Conservation (phyloP, 106 monocot genomes). For the Gastrodia elata region DNA sequence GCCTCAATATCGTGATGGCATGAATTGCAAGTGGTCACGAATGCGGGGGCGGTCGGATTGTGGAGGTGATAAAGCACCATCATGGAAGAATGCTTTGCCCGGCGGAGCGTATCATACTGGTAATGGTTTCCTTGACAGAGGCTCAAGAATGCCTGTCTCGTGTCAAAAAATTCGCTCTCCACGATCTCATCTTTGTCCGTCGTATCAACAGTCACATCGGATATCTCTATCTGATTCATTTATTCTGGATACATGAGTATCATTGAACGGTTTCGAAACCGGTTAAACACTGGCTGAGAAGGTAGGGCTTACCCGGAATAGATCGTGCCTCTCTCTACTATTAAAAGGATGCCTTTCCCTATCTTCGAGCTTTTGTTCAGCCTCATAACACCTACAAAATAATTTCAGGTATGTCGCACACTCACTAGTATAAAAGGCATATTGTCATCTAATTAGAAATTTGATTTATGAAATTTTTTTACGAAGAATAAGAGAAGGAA, state of each 20-base stretch:
- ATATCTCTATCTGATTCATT: constrained; percentile 46
- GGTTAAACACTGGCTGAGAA: too few relatives aligned
- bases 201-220: constrained; percentile 46
- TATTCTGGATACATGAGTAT: neutral
- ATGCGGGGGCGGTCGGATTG: constrained; percentile 86
- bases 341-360: constrained; percentile 59
- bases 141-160: constrained; percentile 75
- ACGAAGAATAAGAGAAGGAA: too few relatives aligned
- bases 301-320: constrained; percentile 37
- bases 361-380: constrained; percentile 57
- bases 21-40: constrained; percentile 72
- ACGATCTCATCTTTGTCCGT: constrained; percentile 80
- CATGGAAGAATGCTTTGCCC: constrained; percentile 89
- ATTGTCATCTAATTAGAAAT: too few relatives aligned
- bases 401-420: neutral
- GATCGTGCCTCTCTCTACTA: constrained; percentile 51
- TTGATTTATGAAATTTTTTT: too few relatives aligned
- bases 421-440: too few relatives aligned
- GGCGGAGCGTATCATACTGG: constrained; percentile 80
- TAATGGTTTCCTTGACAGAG: constrained; percentile 92
- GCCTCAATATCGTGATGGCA: constrained; percentile 73
- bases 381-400: constrained; percentile 51
- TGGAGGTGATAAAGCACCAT: constrained; percentile 91
- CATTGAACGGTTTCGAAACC: too few relatives aligned
- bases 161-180: constrained; percentile 87